Conservation (phyloP, 1,284 basidiomycete genomes). For the Phylloporus gajari region DNA sequence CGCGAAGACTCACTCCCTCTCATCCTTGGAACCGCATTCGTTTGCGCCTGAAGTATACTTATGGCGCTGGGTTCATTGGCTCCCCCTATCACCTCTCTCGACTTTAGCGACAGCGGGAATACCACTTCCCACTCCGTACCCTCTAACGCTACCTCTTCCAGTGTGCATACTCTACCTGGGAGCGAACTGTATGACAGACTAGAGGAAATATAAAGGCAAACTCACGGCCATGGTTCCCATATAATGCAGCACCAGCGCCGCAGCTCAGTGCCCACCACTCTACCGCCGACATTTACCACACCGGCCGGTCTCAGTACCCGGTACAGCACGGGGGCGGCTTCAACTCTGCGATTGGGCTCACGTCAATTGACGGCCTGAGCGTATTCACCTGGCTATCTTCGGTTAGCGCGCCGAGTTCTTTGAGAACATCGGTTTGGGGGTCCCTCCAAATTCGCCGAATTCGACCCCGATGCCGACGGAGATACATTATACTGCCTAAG, state of each 20-base stretch:
- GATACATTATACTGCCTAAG: slow-evolving; percentile 30
- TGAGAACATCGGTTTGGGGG: slow-evolving; percentile 47
- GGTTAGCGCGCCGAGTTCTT: slow-evolving; percentile 73
- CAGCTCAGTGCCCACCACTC: slow-evolving; percentile 30
- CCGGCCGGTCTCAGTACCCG: slow-evolving; percentile 10
- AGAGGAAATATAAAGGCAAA: too few species aligned
- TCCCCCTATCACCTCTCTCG: slow-evolving; percentile 40
- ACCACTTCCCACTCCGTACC: slow-evolving; percentile 45
- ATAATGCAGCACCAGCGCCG: slow-evolving; percentile 26
- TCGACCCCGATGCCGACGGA: slow-evolving; percentile 58
- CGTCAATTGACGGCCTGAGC: slow-evolving; percentile 75
- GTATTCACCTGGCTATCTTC: slow-evolving; percentile 67
- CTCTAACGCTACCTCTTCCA: slow-evolving; percentile 53
- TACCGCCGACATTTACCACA: slow-evolving; percentile 22
- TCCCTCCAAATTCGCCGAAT: slow-evolving; percentile 51
- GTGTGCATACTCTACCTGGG: slow-evolving; percentile 50
- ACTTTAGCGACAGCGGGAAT: slow-evolving; percentile 47
- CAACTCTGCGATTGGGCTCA: slow-evolving; percentile 73
- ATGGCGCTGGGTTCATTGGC: slow-evolving; percentile 28
- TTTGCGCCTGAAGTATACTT: slow-evolving; percentile 39
- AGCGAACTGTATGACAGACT: too few species aligned
- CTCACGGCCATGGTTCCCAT: too few species aligned
- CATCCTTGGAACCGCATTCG: slow-evolving; percentile 32
- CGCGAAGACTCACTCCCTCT: slow-evolving; percentile 26
- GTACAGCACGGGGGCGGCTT: slow-evolving; percentile 57